phyloP scores from a whole-genome alignment of 768 basidiomycete genomes.

The Atractiella rhizophila region DNA sequence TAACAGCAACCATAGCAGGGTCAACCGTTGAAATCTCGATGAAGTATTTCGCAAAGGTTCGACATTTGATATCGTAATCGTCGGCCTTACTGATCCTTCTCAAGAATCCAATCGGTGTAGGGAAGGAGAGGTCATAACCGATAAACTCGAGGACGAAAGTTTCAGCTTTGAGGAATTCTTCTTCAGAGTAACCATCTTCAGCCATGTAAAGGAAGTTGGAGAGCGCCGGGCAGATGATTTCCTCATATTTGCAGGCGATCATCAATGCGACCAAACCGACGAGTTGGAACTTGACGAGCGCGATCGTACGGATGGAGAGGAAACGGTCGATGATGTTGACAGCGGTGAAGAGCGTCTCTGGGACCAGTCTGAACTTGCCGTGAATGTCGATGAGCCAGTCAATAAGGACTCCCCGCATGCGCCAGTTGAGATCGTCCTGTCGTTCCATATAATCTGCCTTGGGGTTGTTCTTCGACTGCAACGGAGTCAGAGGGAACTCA shows the following conservation, averaged over 20 bases:
- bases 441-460: slow-evolving; percentile 58
- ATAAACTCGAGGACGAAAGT: slow-evolving; percentile 62
- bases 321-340: slow-evolving; percentile 56
- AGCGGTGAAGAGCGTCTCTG: slow-evolving; percentile 74
- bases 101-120: slow-evolving; percentile 71
- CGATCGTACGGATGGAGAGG: slow-evolving; percentile 42
- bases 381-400: slow-evolving; percentile 91
- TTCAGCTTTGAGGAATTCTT: slow-evolving; percentile 71
- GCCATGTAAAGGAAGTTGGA: slow-evolving; percentile 53
- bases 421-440: slow-evolving; percentile 65
- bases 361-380: slow-evolving; percentile 53
- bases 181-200: slow-evolving; percentile 46
- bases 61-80: slow-evolving; percentile 55
- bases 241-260: slow-evolving; percentile 74
- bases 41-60: slow-evolving; percentile 74
- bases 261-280: slow-evolving; percentile 73
- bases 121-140: slow-evolving; percentile 61
- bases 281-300: slow-evolving; percentile 61
- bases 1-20: slow-evolving; percentile 42
- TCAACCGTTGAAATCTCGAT: slow-evolving; percentile 66
- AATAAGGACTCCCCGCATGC: slow-evolving; percentile 62
- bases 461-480: slow-evolving; percentile 49
- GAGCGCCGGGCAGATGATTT: slow-evolving; percentile 66
- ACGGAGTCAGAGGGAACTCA: background rate
- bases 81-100: slow-evolving; percentile 80